Percentiles rank a stretch among this genome's conserved stretches.
phyloP scores from a whole-genome alignment of 768 basidiomycete species.

The Chalciporus pseudorubinellus region DNA sequence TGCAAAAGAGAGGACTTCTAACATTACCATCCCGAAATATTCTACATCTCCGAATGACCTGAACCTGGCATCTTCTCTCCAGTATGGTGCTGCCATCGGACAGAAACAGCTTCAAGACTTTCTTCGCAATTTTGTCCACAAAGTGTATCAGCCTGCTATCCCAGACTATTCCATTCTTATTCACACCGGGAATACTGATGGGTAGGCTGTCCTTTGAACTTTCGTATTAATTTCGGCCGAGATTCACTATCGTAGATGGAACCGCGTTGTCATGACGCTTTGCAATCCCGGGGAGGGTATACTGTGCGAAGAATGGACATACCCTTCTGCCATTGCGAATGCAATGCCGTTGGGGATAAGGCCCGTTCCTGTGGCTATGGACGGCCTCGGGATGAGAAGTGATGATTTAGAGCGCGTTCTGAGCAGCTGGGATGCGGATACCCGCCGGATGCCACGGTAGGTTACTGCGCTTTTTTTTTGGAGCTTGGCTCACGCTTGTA shows the following conservation, averaged over 20 bases:
- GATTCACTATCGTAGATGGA: conserved; percentile 40
- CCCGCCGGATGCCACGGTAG: conserved; percentile 56
- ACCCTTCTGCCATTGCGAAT: conserved; percentile 52
- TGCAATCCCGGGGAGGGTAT: conserved; percentile 64
- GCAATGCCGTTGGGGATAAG: conserved; percentile 38
- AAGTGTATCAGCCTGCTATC: conserved; percentile 59
- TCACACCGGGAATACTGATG: conserved; percentile 72
- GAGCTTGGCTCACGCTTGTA: not conserved
- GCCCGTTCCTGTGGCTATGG: conserved; percentile 61
- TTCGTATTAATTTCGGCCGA: conserved; percentile 9
- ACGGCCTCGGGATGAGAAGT: conserved; percentile 66
- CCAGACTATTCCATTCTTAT: conserved; percentile 55
- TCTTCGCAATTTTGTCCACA: conserved; percentile 23
- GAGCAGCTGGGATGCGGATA: conserved; percentile 60
- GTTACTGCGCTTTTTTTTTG: not conserved
- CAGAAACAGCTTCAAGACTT: conserved; percentile 36
- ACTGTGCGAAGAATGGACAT: conserved; percentile 70
- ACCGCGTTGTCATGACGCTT: conserved; percentile 55
- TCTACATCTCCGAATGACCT: conserved; percentile 42
- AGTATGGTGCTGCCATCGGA: conserved; percentile 48
- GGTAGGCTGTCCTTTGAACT: conserved; percentile 29
- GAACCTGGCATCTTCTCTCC: conserved; percentile 63
- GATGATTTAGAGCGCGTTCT: conserved; percentile 58
- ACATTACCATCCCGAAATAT: conserved; percentile 63
- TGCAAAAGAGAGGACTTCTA: conserved; percentile 42